Conservation (phyloP, 2,329 filamentous ascomycete species). For the Ceratocystis diversiconidia region DNA sequence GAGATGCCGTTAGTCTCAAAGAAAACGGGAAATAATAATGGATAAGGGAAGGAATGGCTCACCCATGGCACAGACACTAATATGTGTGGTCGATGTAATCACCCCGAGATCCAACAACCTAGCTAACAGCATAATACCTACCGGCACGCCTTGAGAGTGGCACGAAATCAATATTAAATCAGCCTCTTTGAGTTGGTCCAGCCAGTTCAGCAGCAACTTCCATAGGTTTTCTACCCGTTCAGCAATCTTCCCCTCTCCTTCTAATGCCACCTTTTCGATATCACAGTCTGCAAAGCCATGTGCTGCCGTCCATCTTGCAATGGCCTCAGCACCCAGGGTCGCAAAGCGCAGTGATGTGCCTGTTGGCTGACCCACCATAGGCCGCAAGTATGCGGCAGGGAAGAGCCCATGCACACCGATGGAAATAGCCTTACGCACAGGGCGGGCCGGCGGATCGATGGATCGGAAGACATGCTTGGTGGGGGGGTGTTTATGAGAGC, state of each 20-base stretch:
- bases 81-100: slow-evolving; percentile 50
- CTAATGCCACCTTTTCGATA: slow-evolving; percentile 85
- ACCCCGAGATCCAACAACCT: slow-evolving; percentile 87
- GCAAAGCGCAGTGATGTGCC: slow-evolving; percentile 91
- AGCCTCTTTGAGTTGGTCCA: slow-evolving; percentile 72
- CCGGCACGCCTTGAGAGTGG: slow-evolving; percentile 90
- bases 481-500: slow-evolving; percentile 34
- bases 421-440: slow-evolving; percentile 71
- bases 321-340: slow-evolving; percentile 69
- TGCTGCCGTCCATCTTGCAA: slow-evolving; percentile 65
- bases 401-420: slow-evolving; percentile 94
- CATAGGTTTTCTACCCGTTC: slow-evolving; percentile 85
- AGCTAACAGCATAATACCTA: slow-evolving; percentile 79
- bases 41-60: slow-evolving; percentile 20
- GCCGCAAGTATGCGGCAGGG: slow-evolving; percentile 72
- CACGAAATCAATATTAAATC: slow-evolving; percentile 88
- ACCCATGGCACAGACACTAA: slow-evolving; percentile 74
- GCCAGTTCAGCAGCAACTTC: slow-evolving; percentile 90
- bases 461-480: slow-evolving; percentile 59
- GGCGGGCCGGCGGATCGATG: slow-evolving; percentile 43
- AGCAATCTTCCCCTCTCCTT: slow-evolving; percentile 83
- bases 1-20: background rate
- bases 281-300: slow-evolving; percentile 62
- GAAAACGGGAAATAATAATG: background rate
- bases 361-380: slow-evolving; percentile 84